Evolutionary conservation across 345 rosid species (phyloP), one percentile per base, ranked within the genome.

Genomic region (Brassica carinata): DNA sequence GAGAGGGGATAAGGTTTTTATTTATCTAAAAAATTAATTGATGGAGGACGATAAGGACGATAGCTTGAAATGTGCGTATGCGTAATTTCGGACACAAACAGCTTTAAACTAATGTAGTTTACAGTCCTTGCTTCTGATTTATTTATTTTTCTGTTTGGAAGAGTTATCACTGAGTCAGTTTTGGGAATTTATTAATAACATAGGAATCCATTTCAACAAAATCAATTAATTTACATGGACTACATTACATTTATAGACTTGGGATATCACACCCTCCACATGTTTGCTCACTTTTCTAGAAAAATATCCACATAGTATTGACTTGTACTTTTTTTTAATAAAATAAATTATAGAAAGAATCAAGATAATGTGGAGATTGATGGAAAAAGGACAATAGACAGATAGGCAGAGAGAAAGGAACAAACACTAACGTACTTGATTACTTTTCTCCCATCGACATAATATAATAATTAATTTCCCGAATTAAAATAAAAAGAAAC

Each of bases 1-100:
- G 68, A 72, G 61, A 72, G 66, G 71, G 75, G 83, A 80, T 80
- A 74, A 80, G 71, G 19, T 68, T 72, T 69, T 76, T 33, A 30
- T 64, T 65, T 53, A 53, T 5, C 14, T 36, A 19, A 38, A 72
- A 57, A 43, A 43, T 10, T 27, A 55, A 29, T 68, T 53, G 67
- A 75, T 69, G 4, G 48, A 61, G 63, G 79, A 51, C 26, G 83
- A 74, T 80, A 80, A 74, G 71, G 58, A 53, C 5, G 58, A n/a
- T 53, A 53, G 5, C 58, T 53, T 15, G 19, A 53, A 53, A 53
- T 48, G 5, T 51, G 57, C 57, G 57, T 51, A 51, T 1, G 57
- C 57, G 57, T 14, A 7, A 51, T 51, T 51, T 53, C 58, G 19
- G 58, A 53, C 58, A 53, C 58, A 53, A 53, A 53, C 63, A 17